Percentiles rank a stretch among this genome's conserved stretches.
These are phyloP conservation scores for Fraxinus xanthoxyloides DNA, from an alignment of 305 asterid genomes.

Conservation along the genomic window DNA sequence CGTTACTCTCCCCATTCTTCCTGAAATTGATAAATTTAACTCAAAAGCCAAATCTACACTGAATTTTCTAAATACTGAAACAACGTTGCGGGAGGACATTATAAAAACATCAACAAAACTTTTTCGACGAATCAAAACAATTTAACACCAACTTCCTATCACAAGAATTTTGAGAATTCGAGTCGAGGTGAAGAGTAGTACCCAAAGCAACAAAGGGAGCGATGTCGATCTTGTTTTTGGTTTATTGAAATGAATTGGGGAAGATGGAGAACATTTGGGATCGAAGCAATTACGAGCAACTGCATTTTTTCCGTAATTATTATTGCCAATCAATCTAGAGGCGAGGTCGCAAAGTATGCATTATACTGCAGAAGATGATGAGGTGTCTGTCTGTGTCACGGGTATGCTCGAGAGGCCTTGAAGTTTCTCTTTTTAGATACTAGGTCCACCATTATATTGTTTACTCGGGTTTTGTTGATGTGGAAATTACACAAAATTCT, in stretches of 20 bases:
- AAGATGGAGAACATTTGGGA: slow-evolving; percentile 16
- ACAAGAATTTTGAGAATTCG: neutral
- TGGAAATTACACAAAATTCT: no score
- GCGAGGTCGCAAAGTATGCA: neutral
- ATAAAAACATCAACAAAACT: neutral
- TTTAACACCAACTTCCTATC: neutral
- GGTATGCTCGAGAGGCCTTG: neutral
- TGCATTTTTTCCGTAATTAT: slow-evolving; percentile 24
- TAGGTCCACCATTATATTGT: no score
- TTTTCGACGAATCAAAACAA: neutral
- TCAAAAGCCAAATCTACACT: slow-evolving; percentile 15
- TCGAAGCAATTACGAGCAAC: slow-evolving; percentile 30
- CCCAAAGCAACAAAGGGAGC: slow-evolving; percentile 34
- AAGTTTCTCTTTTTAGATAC: no score
- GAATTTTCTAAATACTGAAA: neutral
- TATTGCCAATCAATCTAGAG: neutral
- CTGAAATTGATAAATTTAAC: slow-evolving; percentile 24
- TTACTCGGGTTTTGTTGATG: no score
- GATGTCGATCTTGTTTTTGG: slow-evolving; percentile 18
- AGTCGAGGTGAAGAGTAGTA: slow-evolving; percentile 10
- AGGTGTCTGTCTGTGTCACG: neutral
- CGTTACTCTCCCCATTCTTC: slow-evolving; percentile 27
- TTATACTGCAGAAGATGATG: neutral
- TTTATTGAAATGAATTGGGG: slow-evolving; percentile 8
- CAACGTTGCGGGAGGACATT: neutral